These are phyloP conservation scores for Asterochloris erici DNA, from an alignment of 139 green algal genomes.

Conservation along the genomic window DNA sequence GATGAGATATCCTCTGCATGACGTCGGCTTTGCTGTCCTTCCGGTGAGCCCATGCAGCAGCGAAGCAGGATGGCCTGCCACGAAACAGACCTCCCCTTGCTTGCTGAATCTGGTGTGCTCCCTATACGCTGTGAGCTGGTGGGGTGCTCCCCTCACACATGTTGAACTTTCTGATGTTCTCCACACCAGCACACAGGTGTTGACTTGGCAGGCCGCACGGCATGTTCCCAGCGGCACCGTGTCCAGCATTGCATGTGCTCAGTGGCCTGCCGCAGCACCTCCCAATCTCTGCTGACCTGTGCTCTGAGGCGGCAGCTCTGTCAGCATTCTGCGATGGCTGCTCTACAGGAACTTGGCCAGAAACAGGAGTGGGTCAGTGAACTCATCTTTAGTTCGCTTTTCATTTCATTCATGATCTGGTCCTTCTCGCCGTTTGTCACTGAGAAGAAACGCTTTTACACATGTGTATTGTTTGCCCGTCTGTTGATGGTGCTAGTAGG, in stretches of 20 bases:
- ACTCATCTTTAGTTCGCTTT: constrained; percentile 68
- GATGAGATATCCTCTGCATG: constrained; percentile 58
- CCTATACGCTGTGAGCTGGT: too few relatives aligned
- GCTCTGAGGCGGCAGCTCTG: neutral
- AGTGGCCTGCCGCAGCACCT: neutral
- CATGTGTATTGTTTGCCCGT: constrained; percentile 71
- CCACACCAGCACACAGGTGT: too few relatives aligned
- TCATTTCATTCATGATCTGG: constrained; percentile 78
- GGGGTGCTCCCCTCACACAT: too few relatives aligned
- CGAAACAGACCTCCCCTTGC: too few relatives aligned
- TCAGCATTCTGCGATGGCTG: neutral
- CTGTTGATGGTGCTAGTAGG: constrained; percentile 76
- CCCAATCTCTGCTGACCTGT: neutral
- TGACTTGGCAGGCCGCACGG: too few relatives aligned
- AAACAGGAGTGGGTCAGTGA: constrained; percentile 80
- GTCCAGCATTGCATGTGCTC: neutral
- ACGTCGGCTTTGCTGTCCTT: constrained; percentile 71
- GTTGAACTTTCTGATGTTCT: too few relatives aligned
- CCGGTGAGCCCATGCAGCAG: constrained; percentile 44
- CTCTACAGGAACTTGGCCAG: constrained; percentile 11
- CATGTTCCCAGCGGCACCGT: too few relatives aligned
- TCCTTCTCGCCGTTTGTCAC: constrained; percentile 83
- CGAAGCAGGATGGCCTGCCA: neutral
- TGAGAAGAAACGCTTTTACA: constrained; percentile 82
- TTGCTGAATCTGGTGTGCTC: too few relatives aligned